A percentile compares a stretch with the other conserved stretches of the same genome.
phyloP scores from a whole-genome alignment of 2,329 filamentous ascomycete species.

The Cladosporium sp. region DNA sequence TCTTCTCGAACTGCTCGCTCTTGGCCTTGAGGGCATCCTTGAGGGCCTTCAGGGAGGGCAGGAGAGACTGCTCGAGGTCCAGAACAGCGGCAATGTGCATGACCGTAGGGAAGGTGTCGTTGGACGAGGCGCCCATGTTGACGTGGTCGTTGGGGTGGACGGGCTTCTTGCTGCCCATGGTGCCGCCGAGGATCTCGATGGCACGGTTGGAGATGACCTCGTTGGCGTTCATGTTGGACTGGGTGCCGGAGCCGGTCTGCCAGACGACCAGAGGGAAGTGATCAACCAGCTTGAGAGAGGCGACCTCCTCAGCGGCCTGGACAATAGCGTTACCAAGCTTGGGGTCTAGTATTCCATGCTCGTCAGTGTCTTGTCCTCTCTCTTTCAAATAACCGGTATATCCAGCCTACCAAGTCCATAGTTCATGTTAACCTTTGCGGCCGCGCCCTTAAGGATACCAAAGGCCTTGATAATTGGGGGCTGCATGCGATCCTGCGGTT shows the following conservation, averaged over 20 bases:
- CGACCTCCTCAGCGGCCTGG: conserved; percentile 89
- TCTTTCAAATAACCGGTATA: background rate
- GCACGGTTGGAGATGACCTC: conserved; percentile 99
- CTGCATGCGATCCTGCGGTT: conserved; percentile 98
- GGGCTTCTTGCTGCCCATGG: conserved; percentile 94
- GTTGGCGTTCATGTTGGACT: conserved; percentile 99
- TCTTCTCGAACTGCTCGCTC: conserved; percentile 81
- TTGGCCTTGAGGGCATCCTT: conserved; percentile 82
- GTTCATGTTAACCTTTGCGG: conserved; percentile 90
- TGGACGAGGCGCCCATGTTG: conserved; percentile 97
- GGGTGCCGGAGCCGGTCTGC: conserved; percentile 97
- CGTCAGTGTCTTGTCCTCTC: background rate
- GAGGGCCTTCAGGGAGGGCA: conserved; percentile 77
- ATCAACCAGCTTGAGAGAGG: conserved; percentile 86
- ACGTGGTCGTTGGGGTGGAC: conserved; percentile 99
- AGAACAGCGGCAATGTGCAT: conserved; percentile 99
- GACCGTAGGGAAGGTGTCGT: conserved; percentile 98
- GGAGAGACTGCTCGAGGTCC: conserved; percentile 78
- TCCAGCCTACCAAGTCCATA: conserved; percentile 69
- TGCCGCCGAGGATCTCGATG: conserved; percentile 92
- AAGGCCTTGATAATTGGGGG: conserved; percentile 88
- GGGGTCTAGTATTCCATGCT: conserved; percentile 56
- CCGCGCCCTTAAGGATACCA: conserved; percentile 94
- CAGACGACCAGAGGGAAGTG: conserved; percentile 98
- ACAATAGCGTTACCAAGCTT: conserved; percentile 89